Percentiles rank a stretch among this genome's conserved stretches.
Conservation (phyloP, 768 basidiomycete genomes). For the Flagelloscypha sp. region DNA sequence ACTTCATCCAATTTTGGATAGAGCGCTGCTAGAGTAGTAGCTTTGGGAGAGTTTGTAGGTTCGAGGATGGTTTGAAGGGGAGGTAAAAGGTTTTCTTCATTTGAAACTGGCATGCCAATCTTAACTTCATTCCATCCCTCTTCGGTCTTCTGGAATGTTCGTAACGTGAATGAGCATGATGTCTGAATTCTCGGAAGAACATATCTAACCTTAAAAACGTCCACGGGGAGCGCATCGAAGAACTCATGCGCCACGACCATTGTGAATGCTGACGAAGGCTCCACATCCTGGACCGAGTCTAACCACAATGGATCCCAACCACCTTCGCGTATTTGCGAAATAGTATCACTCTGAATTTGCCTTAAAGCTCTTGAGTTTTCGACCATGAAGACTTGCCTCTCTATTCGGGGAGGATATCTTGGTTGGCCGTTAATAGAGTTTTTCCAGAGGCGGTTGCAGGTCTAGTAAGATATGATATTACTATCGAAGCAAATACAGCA, state of each 20-base stretch:
- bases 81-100: conserved; percentile 14
- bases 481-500: neutral
- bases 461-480: neutral
- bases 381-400: conserved; percentile 60
- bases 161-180: neutral
- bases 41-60: conserved; percentile 42
- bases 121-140: conserved; percentile 84
- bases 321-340: conserved; percentile 15
- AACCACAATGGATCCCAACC: conserved; percentile 57
- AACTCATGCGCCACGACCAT: conserved; percentile 94
- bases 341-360: conserved; percentile 50
- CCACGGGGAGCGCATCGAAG: conserved; percentile 93
- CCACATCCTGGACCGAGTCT: conserved; percentile 61
- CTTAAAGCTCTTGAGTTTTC: conserved; percentile 73
- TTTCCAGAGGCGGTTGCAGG: neutral
- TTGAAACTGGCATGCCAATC: conserved; percentile 42
- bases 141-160: conserved; percentile 50
- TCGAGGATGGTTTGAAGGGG: conserved; percentile 63
- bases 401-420: conserved; percentile 32
- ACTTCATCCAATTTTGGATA: conserved; percentile 64
- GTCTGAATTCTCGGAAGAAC: conserved; percentile 8
- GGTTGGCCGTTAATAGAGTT: conserved; percentile 35
- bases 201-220: conserved; percentile 80
- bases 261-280: conserved; percentile 50
- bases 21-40: conserved; percentile 50